Percentiles rank a stretch among this genome's conserved stretches.
These are phyloP conservation scores for Mycena sp. DNA, from an alignment of 1,284 basidiomycete genomes.

Conservation along the genomic window DNA sequence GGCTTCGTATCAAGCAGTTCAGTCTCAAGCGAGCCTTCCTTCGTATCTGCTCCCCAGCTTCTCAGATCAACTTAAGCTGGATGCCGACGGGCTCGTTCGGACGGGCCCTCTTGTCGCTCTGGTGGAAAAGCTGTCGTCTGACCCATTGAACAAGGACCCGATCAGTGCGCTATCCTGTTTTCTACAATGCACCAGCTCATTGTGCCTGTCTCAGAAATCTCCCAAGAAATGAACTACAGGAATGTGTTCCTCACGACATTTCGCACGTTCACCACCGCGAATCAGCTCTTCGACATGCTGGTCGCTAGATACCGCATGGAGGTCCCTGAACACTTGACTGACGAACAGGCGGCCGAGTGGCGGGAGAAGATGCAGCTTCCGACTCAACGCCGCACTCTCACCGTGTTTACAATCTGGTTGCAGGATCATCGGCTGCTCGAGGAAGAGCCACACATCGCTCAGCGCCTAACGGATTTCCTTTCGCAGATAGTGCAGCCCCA, in stretches of 20 bases:
- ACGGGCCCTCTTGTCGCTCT: conserved; percentile 76
- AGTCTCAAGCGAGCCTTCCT: conserved; percentile 55
- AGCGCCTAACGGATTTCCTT: conserved; percentile 65
- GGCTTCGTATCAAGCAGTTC: conserved; percentile 47
- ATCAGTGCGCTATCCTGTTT: conserved; percentile 51
- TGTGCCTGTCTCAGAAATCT: conserved; percentile 44
- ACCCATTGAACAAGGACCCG: conserved; percentile 49
- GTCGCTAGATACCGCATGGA: conserved; percentile 70
- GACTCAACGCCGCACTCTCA: conserved; percentile 65
- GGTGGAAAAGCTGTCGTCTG: conserved; percentile 73
- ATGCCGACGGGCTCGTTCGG: conserved; percentile 66
- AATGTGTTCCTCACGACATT: conserved; percentile 83
- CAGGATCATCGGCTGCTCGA: conserved; percentile 67
- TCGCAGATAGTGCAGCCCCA: conserved; percentile 50
- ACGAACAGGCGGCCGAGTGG: conserved; percentile 71
- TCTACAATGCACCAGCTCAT: conserved; percentile 34
- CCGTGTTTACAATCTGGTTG: conserved; percentile 68
- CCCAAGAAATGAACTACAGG: conserved; percentile 62
- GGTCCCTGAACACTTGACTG: conserved; percentile 58
- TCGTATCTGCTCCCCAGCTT: conserved; percentile 77
- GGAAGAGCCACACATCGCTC: conserved; percentile 70
- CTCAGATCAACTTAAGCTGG: conserved; percentile 63
- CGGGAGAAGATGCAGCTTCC: conserved; percentile 65
- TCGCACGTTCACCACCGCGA: conserved; percentile 78
- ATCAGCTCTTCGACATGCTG: conserved; percentile 73